A percentile compares a stretch with the other conserved stretches of the same genome.
These are phyloP conservation scores for Diplodia mutila DNA, from an alignment of 2,329 filamentous ascomycete species.

Conservation along the genomic window DNA sequence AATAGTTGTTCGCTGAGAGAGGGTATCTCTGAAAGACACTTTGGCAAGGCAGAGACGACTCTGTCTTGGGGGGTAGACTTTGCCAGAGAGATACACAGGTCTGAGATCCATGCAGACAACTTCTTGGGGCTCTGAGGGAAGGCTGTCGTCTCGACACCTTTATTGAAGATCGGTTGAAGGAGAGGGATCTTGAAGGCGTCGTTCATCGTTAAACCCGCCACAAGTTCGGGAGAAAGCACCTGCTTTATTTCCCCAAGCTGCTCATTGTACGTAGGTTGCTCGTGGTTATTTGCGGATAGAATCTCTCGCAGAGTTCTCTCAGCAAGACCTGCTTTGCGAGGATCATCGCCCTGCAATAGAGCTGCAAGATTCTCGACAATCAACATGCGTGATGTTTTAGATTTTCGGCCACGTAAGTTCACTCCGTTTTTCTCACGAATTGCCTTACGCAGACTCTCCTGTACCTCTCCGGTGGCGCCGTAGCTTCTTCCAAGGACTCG, in stretches of 20 bases:
- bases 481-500: slow-evolving; percentile 80
- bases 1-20: slow-evolving; percentile 75
- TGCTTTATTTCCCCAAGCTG: slow-evolving; percentile 36
- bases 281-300: slow-evolving; percentile 34
- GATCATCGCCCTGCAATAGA: slow-evolving; percentile 44
- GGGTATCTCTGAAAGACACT: slow-evolving; percentile 67
- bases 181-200: slow-evolving; percentile 29
- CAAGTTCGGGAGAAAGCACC: slow-evolving; percentile 37
- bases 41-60: slow-evolving; percentile 69
- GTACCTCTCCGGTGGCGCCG: slow-evolving; percentile 28
- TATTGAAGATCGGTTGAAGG: slow-evolving; percentile 6
- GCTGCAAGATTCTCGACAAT: slow-evolving; percentile 45
- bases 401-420: neutral
- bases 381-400: slow-evolving; percentile 11
- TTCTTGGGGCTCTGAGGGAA: slow-evolving; percentile 30
- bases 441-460: slow-evolving; percentile 2
- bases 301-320: slow-evolving; percentile 45
- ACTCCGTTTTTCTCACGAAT: slow-evolving; percentile 6
- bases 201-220: slow-evolving; percentile 35
- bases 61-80: slow-evolving; percentile 60
- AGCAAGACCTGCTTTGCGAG: slow-evolving; percentile 48
- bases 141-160: slow-evolving; percentile 32
- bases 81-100: slow-evolving; percentile 62
- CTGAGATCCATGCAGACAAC: slow-evolving; percentile 60
- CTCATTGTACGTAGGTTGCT: slow-evolving; percentile 26